Percentiles rank a stretch among this genome's conserved stretches.
Evolutionary conservation across 345 rosid species (phyloP).

Genomic region (Acer yangbiense): DNA sequence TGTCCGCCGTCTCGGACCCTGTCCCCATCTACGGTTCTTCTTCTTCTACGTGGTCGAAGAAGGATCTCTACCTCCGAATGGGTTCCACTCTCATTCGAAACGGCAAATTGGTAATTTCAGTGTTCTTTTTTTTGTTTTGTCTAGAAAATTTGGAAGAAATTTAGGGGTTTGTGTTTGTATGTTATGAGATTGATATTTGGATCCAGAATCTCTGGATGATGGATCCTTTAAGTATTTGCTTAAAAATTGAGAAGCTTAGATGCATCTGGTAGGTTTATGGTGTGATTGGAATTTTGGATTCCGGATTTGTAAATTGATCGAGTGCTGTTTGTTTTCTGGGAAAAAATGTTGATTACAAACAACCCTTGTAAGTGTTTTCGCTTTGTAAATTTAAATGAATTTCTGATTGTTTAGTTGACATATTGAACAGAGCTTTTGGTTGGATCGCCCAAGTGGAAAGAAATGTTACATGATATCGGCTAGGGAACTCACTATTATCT

Average conservation of each 20-base stretch:
- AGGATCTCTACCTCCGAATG: slow-evolving; percentile 45
- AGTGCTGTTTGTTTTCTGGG: too few relatives aligned
- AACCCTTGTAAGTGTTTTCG: too few relatives aligned
- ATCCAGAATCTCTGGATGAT: too few relatives aligned
- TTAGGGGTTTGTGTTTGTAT: neutral
- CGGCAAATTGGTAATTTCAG: slow-evolving; percentile 50
- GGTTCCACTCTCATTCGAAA: slow-evolving; percentile 46
- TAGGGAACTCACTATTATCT: slow-evolving; percentile 44
- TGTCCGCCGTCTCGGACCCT: slow-evolving; percentile 20
- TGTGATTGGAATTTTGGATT: too few relatives aligned
- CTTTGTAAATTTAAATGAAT: neutral
- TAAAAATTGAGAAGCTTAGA: too few relatives aligned
- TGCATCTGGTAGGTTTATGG: too few relatives aligned
- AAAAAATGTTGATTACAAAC: too few relatives aligned
- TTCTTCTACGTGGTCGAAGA: slow-evolving; percentile 33
- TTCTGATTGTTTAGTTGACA: neutral
- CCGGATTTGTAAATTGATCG: too few relatives aligned
- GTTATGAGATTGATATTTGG: neutral
- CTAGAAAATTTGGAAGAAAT: neutral
- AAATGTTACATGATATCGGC: slow-evolving; percentile 39
- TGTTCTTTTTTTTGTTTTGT: neutral
- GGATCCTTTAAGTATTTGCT: too few relatives aligned
- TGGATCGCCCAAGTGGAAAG: neutral
- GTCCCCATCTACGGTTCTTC: neutral
- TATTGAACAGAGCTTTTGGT: neutral